These are phyloP conservation scores for Picea sitchensis DNA, from an alignment of 75 land plant species.

Conservation along the genomic window DNA sequence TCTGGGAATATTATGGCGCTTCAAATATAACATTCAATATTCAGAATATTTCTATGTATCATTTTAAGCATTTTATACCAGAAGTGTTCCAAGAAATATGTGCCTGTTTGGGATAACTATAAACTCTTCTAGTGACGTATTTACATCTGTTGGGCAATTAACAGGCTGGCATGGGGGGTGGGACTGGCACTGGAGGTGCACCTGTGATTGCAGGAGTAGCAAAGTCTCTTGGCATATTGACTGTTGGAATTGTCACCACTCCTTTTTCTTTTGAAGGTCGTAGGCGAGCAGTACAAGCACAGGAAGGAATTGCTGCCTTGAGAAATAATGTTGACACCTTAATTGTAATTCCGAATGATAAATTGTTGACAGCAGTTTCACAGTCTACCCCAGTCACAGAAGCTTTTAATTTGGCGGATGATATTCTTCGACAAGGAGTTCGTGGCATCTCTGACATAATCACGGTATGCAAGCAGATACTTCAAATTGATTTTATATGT, in stretches of 20 bases:
- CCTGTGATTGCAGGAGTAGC: slow-evolving; percentile 95
- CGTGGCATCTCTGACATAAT: slow-evolving; percentile 98
- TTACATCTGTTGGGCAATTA: slow-evolving; percentile 8
- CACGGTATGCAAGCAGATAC: slow-evolving; percentile 45
- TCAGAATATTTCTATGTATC: too few relatives aligned
- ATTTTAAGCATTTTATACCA: too few relatives aligned
- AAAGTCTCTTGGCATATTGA: slow-evolving; percentile 89
- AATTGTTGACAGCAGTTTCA: slow-evolving; percentile 90
- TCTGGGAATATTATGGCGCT: too few relatives aligned
- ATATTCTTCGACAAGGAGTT: slow-evolving; percentile 96
- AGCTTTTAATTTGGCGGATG: slow-evolving; percentile 97
- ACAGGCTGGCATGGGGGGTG: slow-evolving; percentile 99
- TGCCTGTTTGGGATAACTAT: too few relatives aligned
- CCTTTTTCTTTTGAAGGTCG: slow-evolving; percentile 97
- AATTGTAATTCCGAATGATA: slow-evolving; percentile 97
- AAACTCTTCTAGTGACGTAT: too few relatives aligned
- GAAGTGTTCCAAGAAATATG: too few relatives aligned
- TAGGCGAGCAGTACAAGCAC: slow-evolving; percentile 92
- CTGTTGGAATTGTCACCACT: slow-evolving; percentile 96
- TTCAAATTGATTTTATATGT: background rate
- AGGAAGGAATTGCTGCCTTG: slow-evolving; percentile 94
- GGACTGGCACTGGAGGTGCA: slow-evolving; percentile 98
- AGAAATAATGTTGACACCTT: slow-evolving; percentile 90
- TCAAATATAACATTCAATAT: too few relatives aligned
- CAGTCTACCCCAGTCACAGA: slow-evolving; percentile 97